Percentiles rank a stretch among this genome's conserved stretches.
phyloP scores from a whole-genome alignment of 2,329 filamentous ascomycete species.

The Lecanicillium sp. region DNA sequence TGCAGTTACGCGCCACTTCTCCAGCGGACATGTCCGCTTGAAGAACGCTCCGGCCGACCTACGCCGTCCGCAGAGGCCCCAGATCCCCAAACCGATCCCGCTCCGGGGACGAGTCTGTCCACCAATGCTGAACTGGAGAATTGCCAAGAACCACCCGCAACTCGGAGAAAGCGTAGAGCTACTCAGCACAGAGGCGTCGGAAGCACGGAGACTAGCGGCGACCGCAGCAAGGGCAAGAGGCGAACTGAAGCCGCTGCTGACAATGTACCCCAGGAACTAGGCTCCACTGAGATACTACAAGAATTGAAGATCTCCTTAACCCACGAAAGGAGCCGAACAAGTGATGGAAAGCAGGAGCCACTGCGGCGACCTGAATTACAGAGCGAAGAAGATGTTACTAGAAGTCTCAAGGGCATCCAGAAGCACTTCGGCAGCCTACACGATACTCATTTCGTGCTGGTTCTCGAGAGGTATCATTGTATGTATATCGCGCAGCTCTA shows the following conservation, averaged over 20 bases:
- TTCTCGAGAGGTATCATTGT: neutral
- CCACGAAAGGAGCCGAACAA: neutral
- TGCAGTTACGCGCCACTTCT: neutral
- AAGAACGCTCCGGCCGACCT: neutral
- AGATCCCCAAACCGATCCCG: neutral
- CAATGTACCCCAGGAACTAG: neutral
- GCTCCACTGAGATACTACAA: neutral
- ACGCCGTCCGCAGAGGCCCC: neutral
- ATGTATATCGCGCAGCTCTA: neutral
- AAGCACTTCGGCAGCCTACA: neutral
- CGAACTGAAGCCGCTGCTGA: neutral
- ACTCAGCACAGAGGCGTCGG: no score
- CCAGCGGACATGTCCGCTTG: neutral
- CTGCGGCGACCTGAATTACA: neutral
- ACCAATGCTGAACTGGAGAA: neutral
- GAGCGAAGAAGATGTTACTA: neutral
- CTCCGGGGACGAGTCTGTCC: neutral
- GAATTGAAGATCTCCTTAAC: neutral
- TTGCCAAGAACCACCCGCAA: neutral
- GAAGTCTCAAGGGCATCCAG: neutral
- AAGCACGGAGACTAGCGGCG: neutral
- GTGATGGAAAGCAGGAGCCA: neutral
- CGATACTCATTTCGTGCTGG: neutral
- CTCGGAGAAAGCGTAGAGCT: neutral
- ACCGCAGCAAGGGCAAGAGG: neutral